Conservation (phyloP, 2,329 filamentous ascomycete genomes). For the Alternaria sp. region DNA sequence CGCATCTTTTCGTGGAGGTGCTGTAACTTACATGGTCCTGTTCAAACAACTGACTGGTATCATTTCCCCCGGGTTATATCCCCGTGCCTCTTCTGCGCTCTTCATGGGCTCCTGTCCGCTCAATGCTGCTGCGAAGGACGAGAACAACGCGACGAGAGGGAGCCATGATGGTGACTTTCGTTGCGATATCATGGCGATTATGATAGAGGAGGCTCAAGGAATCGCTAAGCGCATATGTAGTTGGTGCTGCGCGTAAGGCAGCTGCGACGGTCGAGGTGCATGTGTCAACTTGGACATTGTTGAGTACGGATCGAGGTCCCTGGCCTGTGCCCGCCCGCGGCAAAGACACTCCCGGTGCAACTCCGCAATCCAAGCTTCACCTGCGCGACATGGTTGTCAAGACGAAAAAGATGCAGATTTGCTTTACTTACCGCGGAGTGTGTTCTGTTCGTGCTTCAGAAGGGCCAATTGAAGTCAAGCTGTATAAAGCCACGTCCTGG, state of each 20-base stretch:
- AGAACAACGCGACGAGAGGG: conserved; percentile 32
- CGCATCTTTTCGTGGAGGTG: background rate
- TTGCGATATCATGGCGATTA: background rate
- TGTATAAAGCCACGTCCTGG: background rate
- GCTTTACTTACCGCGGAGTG: background rate
- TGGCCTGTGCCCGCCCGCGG: conserved; percentile 10
- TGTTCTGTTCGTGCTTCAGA: background rate
- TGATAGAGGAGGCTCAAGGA: background rate
- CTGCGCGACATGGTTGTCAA: background rate
- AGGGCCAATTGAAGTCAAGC: background rate
- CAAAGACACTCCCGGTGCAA: conserved; percentile 6
- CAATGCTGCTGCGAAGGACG: conserved; percentile 47
- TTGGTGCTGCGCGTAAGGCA: background rate
- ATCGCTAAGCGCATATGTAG: background rate
- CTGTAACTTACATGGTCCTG: conserved; percentile 55
- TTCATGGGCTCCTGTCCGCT: conserved; percentile 52
- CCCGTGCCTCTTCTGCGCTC: conserved; percentile 41
- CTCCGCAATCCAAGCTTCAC: conserved; percentile 3
- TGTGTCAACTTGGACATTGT: conserved; percentile 14
- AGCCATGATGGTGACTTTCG: conserved; percentile 19
- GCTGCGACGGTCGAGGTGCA: conserved; percentile 3
- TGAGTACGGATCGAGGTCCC: conserved; percentile 1
- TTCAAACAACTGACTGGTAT: conserved; percentile 61
- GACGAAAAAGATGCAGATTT: background rate
- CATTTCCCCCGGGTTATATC: conserved; percentile 56